phyloP scores from a whole-genome alignment of 1,139 yeast species.

The Sugiyamaella castrensis region DNA sequence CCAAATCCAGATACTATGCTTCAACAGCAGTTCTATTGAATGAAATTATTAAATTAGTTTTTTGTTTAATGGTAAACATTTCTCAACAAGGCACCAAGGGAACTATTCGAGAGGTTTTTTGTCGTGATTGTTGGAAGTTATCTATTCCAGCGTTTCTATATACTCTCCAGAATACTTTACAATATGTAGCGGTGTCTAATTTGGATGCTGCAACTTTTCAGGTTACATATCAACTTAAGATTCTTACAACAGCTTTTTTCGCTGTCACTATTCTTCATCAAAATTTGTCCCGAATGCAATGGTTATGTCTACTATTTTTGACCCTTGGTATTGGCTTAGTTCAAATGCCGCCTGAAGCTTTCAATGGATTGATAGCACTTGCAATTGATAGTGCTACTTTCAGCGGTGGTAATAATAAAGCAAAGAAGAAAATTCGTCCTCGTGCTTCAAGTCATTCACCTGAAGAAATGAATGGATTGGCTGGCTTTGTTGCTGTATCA shows the following conservation, averaged over 20 bases:
- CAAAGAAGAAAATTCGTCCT: not conserved
- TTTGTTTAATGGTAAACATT: conserved; percentile 33
- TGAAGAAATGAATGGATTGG: conserved; percentile 29
- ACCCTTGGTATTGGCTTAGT: conserved; percentile 43
- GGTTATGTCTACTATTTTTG: conserved; percentile 40
- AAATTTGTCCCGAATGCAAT: conserved; percentile 34
- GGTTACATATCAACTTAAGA: conserved; percentile 44
- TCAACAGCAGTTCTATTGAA: conserved; percentile 45
- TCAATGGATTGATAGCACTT: conserved; percentile 23
- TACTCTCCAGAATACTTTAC: conserved; percentile 43
- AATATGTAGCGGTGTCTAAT: conserved; percentile 44
- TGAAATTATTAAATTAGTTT: conserved; percentile 39
- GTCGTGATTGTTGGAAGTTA: conserved; percentile 41
- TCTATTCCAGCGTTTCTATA: conserved; percentile 43
- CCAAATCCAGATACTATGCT: conserved; percentile 36
- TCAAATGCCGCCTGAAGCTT: conserved; percentile 39
- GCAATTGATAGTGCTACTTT: conserved; percentile 18
- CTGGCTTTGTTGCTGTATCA: conserved; percentile 41
- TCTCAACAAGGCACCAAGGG: conserved; percentile 27
- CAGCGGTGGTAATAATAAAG: conserved; percentile 10
- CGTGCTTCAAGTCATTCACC: conserved; percentile 1
- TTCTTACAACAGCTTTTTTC: conserved; percentile 44
- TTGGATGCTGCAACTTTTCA: conserved; percentile 45
- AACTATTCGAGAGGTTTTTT: conserved; percentile 35
- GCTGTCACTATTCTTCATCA: conserved; percentile 41